Base-by-base conservation (phyloP, 345 rosid species). In the Erucastrum elatum region DNA sequence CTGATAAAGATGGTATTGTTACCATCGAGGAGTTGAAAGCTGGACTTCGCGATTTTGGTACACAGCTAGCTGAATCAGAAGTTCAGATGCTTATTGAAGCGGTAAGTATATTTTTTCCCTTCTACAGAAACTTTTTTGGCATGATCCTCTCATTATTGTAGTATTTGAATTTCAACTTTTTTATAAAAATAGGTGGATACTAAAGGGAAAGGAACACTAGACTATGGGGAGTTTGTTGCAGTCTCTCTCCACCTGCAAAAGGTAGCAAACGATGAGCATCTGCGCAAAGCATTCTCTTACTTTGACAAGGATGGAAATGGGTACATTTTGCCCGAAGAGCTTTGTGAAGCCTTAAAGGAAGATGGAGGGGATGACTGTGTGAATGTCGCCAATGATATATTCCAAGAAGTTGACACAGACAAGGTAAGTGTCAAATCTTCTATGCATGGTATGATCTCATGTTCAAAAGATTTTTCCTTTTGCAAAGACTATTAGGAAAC, bases 361-460 rank as follows among this genome's bases (percentile, higher is more conserved):
- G 97, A 96, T 77, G 99, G 97, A 81, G 88, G 89, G 67, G 99
- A 91, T 64, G 97, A 96, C 74, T 88, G 96, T 82, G 89, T 86
- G 58, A 85, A 91, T 85, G 93, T 93, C 71, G 98, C 98, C 71
- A 89, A 93, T 78, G 97, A 96, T 83, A 96, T 96, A 85, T 93
- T 96, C 87, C 99, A 90, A 75, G 99, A 96, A 91, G 99, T 96
- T 70, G 99, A 96, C 84, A 93, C 91, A 8, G 96, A 96, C 86
- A 96, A 96, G 98, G 99, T 91, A 49, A 80, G 64, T 33, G 59
- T 67, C 76, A 15, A 59, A 64, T 13, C 46, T 64, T 65, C 56
- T 46, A 26, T 71, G 27, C 9, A 16, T 64, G 55, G 66, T 69
- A 9, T 63, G 39, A 62, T 60, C 34, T 44, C 44, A 67, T 56